Base-by-base conservation (phyloP, 352 stramenopile genomes). In the Blastocystis sp. region DNA sequence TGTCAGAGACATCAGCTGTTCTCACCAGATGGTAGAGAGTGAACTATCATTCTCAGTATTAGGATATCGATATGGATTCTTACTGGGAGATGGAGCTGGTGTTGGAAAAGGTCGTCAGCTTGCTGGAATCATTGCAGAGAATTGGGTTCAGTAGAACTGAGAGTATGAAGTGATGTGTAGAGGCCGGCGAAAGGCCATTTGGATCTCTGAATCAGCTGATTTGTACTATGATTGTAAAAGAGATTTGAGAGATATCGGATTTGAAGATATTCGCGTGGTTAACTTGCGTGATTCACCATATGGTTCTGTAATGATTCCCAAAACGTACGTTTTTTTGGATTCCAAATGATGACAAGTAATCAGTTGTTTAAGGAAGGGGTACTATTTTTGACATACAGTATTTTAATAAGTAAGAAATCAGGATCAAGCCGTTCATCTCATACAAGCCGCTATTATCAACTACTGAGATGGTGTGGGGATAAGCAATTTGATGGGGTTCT, bases 51-150 rank as follows among this genome's bases (percentile, higher is more conserved):
- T n/a, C n/a, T n/a, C n/a, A n/a, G n/a, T n/a, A n/a, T n/a, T 61
- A 77, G 65, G 75, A 24, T 86, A 69, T 42, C 57, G 75, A 12
- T 86, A 67, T 37, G 91, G 92, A 69, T 94, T 94, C 85, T 92
- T 94, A 88, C 88, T 94, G 27, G 92, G 92, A 43, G 92, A 94
- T 42, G 75, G 75, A 29, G 89, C 89, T 6, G 92, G 91, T 46
- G 91, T 94, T 63, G 92, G 92, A 1, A 94, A 95, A 83, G 92
- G 92, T 12, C 89, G 92, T 0, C 91, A 94, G 86, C 90, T 94
- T 32, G 90, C 91, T 14, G 91, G 90, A 6, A 89, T 93, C 27
- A 89, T 95, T 12, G 88, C 91, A 16, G 91, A 95, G 86, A 90
- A 92, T 42, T 90, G 89, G 43, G 78, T 89, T 1, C 73, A 89